A percentile compares a stretch with the other conserved stretches of the same genome.
These are phyloP conservation scores for Blastobotrys proliferans DNA, from an alignment of 1,139 yeast species.

Conservation along the genomic window DNA sequence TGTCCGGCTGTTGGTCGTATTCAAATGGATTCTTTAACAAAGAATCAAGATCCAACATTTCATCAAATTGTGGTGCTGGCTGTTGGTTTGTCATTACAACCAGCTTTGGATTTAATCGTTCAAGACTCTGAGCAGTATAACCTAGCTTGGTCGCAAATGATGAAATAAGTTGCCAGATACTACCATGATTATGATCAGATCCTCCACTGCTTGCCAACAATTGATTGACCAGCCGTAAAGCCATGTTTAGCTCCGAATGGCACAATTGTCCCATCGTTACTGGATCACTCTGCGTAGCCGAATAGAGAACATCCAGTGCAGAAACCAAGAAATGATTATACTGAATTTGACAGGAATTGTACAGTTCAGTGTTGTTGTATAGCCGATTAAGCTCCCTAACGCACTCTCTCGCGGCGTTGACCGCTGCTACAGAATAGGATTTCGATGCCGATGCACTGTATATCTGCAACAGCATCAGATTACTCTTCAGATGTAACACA, in stretches of 20 bases:
- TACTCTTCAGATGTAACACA: constrained; percentile 23
- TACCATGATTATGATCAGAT: constrained; percentile 17
- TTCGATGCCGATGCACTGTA: constrained; percentile 17
- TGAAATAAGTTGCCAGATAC: constrained; percentile 21
- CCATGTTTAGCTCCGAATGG: constrained; percentile 20
- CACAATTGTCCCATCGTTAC: constrained; percentile 16
- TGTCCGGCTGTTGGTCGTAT: not conserved
- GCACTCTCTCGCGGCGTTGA: constrained; percentile 25
- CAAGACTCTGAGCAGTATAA: constrained; percentile 1
- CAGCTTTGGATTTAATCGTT: constrained; percentile 3
- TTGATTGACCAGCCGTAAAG: constrained; percentile 18
- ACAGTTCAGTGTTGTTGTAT: constrained; percentile 23
- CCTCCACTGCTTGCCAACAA: constrained; percentile 13
- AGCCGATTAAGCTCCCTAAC: constrained; percentile 26
- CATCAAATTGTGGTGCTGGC: constrained; percentile 8
- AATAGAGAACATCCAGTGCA: constrained; percentile 27
- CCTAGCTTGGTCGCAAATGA: constrained; percentile 24
- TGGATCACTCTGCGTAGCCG: constrained; percentile 22
- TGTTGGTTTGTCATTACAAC: too few species aligned
- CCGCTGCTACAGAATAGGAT: constrained; percentile 23
- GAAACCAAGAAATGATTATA: constrained; percentile 28
- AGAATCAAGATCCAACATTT: constrained; percentile 4
- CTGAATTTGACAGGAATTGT: constrained; percentile 26
- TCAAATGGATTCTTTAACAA: constrained; percentile 5
- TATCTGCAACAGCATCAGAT: constrained; percentile 23